Evolutionary conservation across 2,329 filamentous ascomycete species (phyloP), one percentile per base, ranked within the genome.

Genomic region (Ophiostoma sp.): DNA sequence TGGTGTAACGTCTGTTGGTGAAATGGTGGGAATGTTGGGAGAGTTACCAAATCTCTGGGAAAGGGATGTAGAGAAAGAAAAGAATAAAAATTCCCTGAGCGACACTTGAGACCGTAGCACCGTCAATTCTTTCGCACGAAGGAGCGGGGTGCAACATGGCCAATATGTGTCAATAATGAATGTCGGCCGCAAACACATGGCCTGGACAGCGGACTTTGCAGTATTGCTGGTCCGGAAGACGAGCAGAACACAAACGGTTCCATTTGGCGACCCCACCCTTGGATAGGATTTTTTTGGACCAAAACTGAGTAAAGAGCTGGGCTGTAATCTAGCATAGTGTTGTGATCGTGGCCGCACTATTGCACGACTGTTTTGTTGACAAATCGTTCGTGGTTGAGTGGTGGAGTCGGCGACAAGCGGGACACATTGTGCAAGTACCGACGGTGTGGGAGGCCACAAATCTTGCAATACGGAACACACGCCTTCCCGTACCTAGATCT

Each of bases 381-480:
- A 50, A 25, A 42, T 42, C 8, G 12, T 45, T 42, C n/a, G 33
- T 36, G 3, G 31, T 15, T 64, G 9, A 8, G 22, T 45, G 9
- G n/a, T 64, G 33, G 36, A 4, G n/a, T 42, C 36, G n/a, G 36
- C n/a, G 61, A 66, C 36, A 66, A 25, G 61, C 7, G 61, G 61
- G 2, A 12, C 28, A 12, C 4, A 66, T 28, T 66, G 36, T 66
- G 36, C 36, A 45, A 25, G 61, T 66, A 57, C 52, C 45, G 50
- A 55, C 33, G n/a, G 45, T 9, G 31, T 70, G 69, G 69, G 11
- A 55, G 31, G 19, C 15, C 48, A 42, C 33, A 17, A 39, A 70
- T 70, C 52, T 55, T 55, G 52, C 45, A 17, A 39, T 59, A 55
- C 69, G 50, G 31, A 70, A 45, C 69, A 61, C 36, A 66, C 50